Conservation (phyloP, 2,329 filamentous ascomycete genomes). For the Neospermospora avenae region DNA sequence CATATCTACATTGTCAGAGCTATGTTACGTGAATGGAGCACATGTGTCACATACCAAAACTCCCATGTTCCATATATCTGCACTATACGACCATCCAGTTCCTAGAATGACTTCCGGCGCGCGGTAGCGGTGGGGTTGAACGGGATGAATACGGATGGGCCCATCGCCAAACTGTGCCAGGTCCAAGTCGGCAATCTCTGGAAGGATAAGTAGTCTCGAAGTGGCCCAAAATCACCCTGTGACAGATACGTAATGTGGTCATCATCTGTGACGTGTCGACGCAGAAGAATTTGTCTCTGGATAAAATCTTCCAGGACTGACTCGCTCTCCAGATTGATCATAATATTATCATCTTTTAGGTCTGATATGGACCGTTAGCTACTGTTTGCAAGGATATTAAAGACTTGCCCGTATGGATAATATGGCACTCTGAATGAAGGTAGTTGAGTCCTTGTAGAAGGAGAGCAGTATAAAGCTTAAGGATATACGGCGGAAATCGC, state of each 20-base stretch:
- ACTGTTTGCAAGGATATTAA: background rate
- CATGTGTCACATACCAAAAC: background rate
- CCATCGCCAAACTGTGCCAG: background rate
- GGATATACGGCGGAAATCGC: background rate
- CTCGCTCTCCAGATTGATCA: background rate
- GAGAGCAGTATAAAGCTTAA: background rate
- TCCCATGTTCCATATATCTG: background rate
- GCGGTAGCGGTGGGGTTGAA: background rate
- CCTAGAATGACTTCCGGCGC: background rate
- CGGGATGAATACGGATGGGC: background rate
- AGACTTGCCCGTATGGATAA: background rate
- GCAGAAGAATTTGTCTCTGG: background rate
- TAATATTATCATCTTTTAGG: background rate
- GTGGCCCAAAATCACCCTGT: background rate
- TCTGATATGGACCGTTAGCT: background rate
- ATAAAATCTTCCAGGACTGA: background rate
- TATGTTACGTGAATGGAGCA: background rate
- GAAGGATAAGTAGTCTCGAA: conserved; percentile 4
- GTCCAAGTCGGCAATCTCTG: background rate
- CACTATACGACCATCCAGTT: background rate
- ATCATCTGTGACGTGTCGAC: background rate
- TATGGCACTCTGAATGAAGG: background rate
- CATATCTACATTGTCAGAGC: background rate
- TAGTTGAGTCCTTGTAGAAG: background rate
- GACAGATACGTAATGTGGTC: background rate